Conservation (phyloP, 805 yeast genomes). For the Middelhovenomyces tepae region DNA sequence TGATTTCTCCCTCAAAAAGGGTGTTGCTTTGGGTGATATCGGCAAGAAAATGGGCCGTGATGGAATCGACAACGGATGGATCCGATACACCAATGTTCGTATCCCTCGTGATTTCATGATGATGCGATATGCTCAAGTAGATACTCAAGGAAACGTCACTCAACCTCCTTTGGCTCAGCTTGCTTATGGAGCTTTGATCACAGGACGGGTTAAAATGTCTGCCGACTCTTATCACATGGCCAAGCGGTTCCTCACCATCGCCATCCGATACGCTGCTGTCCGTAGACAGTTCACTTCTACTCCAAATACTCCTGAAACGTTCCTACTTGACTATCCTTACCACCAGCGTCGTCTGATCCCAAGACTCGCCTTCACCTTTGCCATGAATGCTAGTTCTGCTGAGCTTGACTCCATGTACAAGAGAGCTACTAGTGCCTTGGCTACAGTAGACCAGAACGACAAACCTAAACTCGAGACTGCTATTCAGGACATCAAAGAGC, state of each 20-base stretch:
- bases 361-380: conserved; percentile 69
- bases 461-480: conserved; percentile 38
- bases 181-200: conserved; percentile 77
- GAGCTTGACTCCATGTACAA: conserved; percentile 48
- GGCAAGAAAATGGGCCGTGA: conserved; percentile 95
- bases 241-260: conserved; percentile 73
- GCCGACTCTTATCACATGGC: conserved; percentile 74
- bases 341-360: conserved; percentile 87
- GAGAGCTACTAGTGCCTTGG: conserved; percentile 31
- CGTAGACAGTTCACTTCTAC: conserved; percentile 71
- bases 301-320: conserved; percentile 47
- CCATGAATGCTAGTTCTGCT: conserved; percentile 62
- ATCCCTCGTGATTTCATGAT: conserved; percentile 82
- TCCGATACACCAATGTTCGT: conserved; percentile 74
- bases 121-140: conserved; percentile 67
- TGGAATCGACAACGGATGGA: conserved; percentile 96
- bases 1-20: conserved; percentile 62
- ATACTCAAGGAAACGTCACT: conserved; percentile 58
- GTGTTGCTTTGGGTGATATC: conserved; percentile 80
- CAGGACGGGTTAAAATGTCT: conserved; percentile 88
- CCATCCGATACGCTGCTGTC: conserved; percentile 80
- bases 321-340: conserved; percentile 75
- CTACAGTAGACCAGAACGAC: conserved; percentile 33
- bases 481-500: conserved; percentile 58
- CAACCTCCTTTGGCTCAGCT: conserved; percentile 83